Evolutionary conservation across 2,329 filamentous ascomycete genomes (phyloP).

Genomic region (Neonectria neomacrospora): DNA sequence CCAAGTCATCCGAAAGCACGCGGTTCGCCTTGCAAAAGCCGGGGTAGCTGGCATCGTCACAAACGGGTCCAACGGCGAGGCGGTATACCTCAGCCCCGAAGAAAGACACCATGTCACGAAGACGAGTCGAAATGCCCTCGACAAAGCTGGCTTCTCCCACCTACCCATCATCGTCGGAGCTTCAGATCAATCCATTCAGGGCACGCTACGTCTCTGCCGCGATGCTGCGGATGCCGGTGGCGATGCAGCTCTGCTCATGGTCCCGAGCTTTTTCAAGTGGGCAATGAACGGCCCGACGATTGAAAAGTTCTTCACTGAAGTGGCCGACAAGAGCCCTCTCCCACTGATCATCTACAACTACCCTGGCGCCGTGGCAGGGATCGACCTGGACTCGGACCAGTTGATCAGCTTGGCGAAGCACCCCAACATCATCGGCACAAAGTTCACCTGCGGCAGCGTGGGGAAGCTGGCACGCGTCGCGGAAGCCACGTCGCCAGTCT

Average conservation of each 20-base stretch:
- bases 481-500: conserved; percentile 74
- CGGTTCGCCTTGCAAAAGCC: conserved; percentile 78
- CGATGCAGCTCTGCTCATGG: conserved; percentile 82
- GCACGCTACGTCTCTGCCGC: conserved; percentile 78
- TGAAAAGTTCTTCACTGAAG: conserved; percentile 76
- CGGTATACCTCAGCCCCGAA: conserved; percentile 81
- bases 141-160: conserved; percentile 78
- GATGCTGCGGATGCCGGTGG: conserved; percentile 75
- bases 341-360: conserved; percentile 91
- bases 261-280: conserved; percentile 84
- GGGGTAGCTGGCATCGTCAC: conserved; percentile 85
- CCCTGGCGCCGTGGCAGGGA: conserved; percentile 84
- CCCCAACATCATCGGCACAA: conserved; percentile 86
- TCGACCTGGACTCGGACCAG: conserved; percentile 90
- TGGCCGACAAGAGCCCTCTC: conserved; percentile 79
- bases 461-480: conserved; percentile 89
- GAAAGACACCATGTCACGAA: conserved; percentile 80
- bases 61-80: conserved; percentile 92
- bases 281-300: conserved; percentile 80
- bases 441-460: conserved; percentile 92
- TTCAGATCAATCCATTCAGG: conserved; percentile 82
- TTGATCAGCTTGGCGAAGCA: conserved; percentile 82
- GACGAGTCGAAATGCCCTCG: conserved; percentile 84
- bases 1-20: conserved; percentile 79
- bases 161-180: conserved; percentile 86